Conservation (phyloP, 2,329 filamentous ascomycete species). For the Penicillium sp. region DNA sequence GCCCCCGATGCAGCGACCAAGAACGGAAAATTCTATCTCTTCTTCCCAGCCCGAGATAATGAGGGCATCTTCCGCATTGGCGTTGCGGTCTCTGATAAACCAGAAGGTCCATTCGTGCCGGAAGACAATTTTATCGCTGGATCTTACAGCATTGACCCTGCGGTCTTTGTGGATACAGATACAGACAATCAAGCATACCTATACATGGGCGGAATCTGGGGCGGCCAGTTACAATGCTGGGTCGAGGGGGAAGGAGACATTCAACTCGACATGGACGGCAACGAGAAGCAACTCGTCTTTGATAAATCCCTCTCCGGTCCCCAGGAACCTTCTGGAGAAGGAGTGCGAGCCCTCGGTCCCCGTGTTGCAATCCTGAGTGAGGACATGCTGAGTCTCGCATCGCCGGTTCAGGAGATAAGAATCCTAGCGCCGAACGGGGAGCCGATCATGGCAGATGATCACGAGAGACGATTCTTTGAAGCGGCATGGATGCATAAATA, state of each 20-base stretch:
- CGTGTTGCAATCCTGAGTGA: slow-evolving; percentile 65
- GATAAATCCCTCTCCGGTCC: slow-evolving; percentile 57
- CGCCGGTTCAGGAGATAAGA: slow-evolving; percentile 59
- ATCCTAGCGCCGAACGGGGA: slow-evolving; percentile 64
- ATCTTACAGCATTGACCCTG: slow-evolving; percentile 76
- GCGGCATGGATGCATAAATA: slow-evolving; percentile 79
- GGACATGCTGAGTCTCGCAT: slow-evolving; percentile 67
- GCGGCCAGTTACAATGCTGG: slow-evolving; percentile 79
- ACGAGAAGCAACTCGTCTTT: slow-evolving; percentile 47
- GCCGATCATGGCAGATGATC: slow-evolving; percentile 66
- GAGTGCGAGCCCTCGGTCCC: slow-evolving; percentile 62
- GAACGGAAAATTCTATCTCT: slow-evolving; percentile 73
- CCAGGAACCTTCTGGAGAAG: slow-evolving; percentile 60
- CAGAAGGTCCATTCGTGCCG: slow-evolving; percentile 70
- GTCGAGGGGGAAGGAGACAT: slow-evolving; percentile 48
- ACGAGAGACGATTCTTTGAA: slow-evolving; percentile 77
- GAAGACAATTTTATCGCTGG: slow-evolving; percentile 67
- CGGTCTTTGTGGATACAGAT: slow-evolving; percentile 71
- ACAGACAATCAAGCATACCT: slow-evolving; percentile 58
- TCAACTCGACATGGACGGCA: slow-evolving; percentile 22
- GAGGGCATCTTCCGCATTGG: slow-evolving; percentile 72
- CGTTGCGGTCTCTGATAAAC: slow-evolving; percentile 64
- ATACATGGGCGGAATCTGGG: slow-evolving; percentile 81
- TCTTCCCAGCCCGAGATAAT: slow-evolving; percentile 74
- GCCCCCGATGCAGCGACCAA: slow-evolving; percentile 73